Conservation (phyloP, 768 basidiomycete species). For the Termitomyces sp. region DNA sequence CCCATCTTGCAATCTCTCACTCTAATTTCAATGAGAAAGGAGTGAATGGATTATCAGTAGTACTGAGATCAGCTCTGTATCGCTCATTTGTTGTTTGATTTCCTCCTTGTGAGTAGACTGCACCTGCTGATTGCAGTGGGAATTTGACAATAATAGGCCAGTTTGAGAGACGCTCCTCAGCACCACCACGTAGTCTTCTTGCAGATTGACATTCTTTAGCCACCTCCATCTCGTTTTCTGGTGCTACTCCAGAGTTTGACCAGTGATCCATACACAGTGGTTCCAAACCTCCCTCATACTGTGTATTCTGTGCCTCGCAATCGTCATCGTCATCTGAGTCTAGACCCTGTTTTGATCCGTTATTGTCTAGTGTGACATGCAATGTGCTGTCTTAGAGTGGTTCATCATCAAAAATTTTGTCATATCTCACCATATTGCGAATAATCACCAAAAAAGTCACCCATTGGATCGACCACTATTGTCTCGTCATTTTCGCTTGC, state of each 20-base stretch:
- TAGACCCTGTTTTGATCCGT: no score
- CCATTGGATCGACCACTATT: background rate
- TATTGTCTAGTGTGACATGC: no score
- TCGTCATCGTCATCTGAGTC: background rate
- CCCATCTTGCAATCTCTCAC: slow-evolving; percentile 41
- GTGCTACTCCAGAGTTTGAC: background rate
- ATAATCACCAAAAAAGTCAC: slow-evolving; percentile 1
- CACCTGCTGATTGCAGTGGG: background rate
- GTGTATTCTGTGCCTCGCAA: background rate
- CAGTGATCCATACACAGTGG: background rate
- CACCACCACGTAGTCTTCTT: background rate
- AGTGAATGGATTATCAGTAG: slow-evolving; percentile 18
- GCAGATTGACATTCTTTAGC: background rate
- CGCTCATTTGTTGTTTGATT: background rate
- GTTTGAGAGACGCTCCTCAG: background rate
- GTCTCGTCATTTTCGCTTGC: background rate
- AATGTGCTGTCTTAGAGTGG: no score
- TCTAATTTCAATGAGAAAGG: slow-evolving; percentile 35
- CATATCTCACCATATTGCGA: background rate
- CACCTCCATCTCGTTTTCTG: background rate
- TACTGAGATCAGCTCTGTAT: slow-evolving; percentile 3
- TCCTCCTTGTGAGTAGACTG: background rate
- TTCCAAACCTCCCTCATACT: background rate
- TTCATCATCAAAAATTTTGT: background rate
- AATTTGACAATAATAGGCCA: slow-evolving; percentile 7